Base-by-base conservation (phyloP, 1,284 basidiomycete genomes). In the Apiotrichum laibachii region DNA sequence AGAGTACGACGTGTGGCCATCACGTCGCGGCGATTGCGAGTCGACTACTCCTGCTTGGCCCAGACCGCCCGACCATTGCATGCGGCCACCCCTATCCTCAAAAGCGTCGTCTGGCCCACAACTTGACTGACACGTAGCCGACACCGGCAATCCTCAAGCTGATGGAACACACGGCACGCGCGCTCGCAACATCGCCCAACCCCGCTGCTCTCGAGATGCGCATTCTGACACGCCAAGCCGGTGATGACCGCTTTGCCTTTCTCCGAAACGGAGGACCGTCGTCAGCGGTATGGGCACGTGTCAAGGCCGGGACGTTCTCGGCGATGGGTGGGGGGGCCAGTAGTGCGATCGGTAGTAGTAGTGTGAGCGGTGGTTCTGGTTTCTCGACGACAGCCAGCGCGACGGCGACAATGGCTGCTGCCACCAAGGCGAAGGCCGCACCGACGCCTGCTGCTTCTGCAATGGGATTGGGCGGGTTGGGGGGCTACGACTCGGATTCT, bases 181-280 rank as follows among this genome's bases (percentile, higher is more conserved):
- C 89, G 62, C 72, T 93, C 16, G 70, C 82, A 13, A 77, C 82
- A 5, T 88, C 90, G 0, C 84, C 85, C 5, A 90, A 92, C 67
- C 82, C 88, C 7, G 83, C 85, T 0, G 84, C 89, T 61, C 81
- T 93, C 16, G 89, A 92, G 75, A 86, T 90, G 82, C 84, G 89
- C n/a, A 92, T 94, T 60, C 79, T 93, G 6, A 86, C 90, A 7
- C 90, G 93, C 66, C 85, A 93, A 67, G 86, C 88, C 0, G 79
- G 58, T 72, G 63, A 90, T 86, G 71, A 80, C 69, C 67, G 84
- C 1, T 92, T 94, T 69, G 84, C 86, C 0, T 94, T 93, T 72
- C 75, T 94, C 40, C 82, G 85, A 5, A 21, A 54, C 9, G 57
- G 45, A 19, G 90, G 89, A 1, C 79, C 87, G 34, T 92, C 87